Conservation (phyloP, 306 rosid genomes). For the Vachellia collinsii region DNA sequence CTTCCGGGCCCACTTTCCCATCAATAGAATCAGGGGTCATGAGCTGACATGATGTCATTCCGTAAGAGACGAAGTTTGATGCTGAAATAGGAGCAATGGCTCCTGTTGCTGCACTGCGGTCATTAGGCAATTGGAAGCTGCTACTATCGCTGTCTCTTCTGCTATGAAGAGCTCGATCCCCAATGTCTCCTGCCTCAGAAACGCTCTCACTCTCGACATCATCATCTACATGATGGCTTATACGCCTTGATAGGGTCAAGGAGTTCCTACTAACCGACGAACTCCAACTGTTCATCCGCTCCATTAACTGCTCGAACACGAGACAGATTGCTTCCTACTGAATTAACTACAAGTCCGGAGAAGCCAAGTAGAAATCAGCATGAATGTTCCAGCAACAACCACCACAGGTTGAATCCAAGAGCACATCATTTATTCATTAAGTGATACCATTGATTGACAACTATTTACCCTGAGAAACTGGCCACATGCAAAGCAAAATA, state of each 20-base stretch:
- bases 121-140: constrained; percentile 12
- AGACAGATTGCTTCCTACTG: constrained; percentile 28
- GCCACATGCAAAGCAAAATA: neutral
- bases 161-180: constrained; percentile 63
- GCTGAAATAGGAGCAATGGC: too few species aligned
- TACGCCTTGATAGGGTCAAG: constrained; percentile 33
- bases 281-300: constrained; percentile 44
- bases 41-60: too few species aligned
- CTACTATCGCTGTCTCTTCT: constrained; percentile 42
- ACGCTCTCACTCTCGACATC: constrained; percentile 48
- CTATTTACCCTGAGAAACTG: neutral
- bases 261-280: constrained; percentile 52
- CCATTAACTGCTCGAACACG: constrained; percentile 38
- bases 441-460: neutral
- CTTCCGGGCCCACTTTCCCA: neutral
- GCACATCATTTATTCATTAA: neutral
- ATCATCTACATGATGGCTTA: constrained; percentile 35
- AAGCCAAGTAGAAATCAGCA: neutral
- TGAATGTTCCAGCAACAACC: neutral
- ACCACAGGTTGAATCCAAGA: neutral
- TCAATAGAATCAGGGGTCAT: neutral
- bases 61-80: too few species aligned
- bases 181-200: constrained; percentile 71
- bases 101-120: too few species aligned
- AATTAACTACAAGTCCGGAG: constrained; percentile 6